phyloP scores from a whole-genome alignment of 2,329 filamentous ascomycete genomes.

The Hymenoscyphus linearis region DNA sequence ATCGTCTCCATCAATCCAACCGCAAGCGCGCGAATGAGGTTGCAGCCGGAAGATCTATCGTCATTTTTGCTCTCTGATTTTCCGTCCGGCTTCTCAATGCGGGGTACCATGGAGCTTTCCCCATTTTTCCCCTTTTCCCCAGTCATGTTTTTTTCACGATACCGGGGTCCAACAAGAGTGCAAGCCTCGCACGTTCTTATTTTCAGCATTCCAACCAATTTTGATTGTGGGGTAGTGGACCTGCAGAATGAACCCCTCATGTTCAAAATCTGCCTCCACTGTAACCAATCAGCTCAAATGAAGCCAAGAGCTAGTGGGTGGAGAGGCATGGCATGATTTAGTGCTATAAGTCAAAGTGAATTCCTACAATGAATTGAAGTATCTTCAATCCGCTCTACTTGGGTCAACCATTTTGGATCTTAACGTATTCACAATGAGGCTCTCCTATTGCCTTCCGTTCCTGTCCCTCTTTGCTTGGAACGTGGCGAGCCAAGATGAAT shows the following conservation, averaged over 20 bases:
- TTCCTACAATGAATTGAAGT: background rate
- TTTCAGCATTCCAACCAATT: background rate
- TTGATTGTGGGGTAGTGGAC: background rate
- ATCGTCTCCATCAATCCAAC: background rate
- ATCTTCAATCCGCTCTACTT: background rate
- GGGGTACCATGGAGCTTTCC: background rate
- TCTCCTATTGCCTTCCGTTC: background rate
- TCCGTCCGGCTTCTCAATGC: background rate
- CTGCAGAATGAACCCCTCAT: background rate
- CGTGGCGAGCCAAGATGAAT: slow-evolving; percentile 28
- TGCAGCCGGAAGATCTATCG: background rate
- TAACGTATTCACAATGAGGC: slow-evolving; percentile 1
- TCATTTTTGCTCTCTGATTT: background rate
- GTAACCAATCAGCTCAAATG: background rate
- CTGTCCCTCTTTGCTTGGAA: slow-evolving; percentile 4
- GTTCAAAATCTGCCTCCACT: background rate
- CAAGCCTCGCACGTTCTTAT: background rate
- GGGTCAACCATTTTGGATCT: background rate
- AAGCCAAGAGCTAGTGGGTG: background rate
- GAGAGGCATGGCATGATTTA: background rate
- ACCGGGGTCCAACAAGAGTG: background rate
- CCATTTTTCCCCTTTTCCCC: background rate
- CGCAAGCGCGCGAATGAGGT: background rate
- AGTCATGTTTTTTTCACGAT: background rate
- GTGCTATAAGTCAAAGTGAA: background rate